Conservation (phyloP, 116 monocot genomes). For the Phalaenopsis hybrid region DNA sequence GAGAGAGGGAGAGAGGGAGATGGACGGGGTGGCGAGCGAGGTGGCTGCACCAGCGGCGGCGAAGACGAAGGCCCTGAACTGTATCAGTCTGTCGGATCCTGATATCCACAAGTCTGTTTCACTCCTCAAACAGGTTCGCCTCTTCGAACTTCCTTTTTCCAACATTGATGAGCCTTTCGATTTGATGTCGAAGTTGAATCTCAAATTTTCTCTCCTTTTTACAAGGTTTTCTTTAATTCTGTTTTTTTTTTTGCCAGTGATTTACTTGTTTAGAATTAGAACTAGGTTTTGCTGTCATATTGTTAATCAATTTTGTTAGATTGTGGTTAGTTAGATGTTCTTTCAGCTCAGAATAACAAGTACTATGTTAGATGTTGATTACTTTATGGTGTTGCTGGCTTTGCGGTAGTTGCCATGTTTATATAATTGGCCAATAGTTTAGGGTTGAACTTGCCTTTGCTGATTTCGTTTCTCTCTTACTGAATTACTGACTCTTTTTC, state of each 20-base stretch:
- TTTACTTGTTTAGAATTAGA: background rate
- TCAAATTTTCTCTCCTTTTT: background rate
- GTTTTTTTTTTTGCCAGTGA: background rate
- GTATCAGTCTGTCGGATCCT: constrained; percentile 16
- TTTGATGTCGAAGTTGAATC: background rate
- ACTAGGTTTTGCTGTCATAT: background rate
- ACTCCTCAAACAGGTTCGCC: constrained; percentile 15
- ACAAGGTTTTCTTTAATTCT: background rate
- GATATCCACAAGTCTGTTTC: constrained; percentile 17
- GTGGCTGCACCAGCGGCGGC: no score
- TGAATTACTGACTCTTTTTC: no score
- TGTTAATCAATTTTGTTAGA: background rate
- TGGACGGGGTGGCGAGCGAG: background rate
- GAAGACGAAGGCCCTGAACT: constrained; percentile 10
- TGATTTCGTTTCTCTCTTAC: no score
- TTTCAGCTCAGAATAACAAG: background rate
- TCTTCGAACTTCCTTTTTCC: background rate
- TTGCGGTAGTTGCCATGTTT: no score
- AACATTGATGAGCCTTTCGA: background rate
- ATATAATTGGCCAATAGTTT: no score
- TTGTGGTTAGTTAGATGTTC: background rate
- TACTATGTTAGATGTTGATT: no score
- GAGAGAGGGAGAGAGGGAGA: background rate
- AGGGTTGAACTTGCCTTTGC: no score
- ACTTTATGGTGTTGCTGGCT: no score